A percentile compares a stretch with the other conserved stretches of the same genome.
These are phyloP conservation scores for Starmera amethionina DNA, from an alignment of 805 yeast species.

Conservation along the genomic window DNA sequence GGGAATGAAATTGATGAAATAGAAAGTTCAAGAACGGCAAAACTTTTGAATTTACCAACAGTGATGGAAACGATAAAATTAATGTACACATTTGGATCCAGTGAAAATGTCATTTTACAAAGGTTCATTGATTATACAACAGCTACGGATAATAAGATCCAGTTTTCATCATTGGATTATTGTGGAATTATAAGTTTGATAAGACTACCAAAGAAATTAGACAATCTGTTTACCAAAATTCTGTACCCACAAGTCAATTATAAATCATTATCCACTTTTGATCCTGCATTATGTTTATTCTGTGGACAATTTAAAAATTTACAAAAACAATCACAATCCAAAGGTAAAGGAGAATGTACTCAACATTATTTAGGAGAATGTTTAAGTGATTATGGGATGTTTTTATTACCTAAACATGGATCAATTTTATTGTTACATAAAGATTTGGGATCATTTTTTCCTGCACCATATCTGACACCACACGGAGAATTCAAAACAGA, in stretches of 20 bases:
- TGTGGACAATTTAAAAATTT: slow-evolving; percentile 64
- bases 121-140: slow-evolving; percentile 11
- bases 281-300: slow-evolving; percentile 80
- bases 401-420: slow-evolving; percentile 61
- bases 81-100: slow-evolving; percentile 7
- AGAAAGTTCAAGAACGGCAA: slow-evolving; percentile 48
- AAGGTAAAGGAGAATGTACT: slow-evolving; percentile 67
- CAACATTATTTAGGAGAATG: slow-evolving; percentile 59
- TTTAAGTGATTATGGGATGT: slow-evolving; percentile 58
- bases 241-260: slow-evolving; percentile 35
- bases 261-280: slow-evolving; percentile 33
- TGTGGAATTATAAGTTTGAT: slow-evolving; percentile 59
- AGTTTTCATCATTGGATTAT: slow-evolving; percentile 33
- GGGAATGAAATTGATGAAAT: slow-evolving; percentile 16
- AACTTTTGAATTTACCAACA: slow-evolving; percentile 36
- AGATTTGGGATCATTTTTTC: slow-evolving; percentile 75
- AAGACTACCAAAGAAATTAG: slow-evolving; percentile 56
- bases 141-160: slow-evolving; percentile 13
- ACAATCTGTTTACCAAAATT: slow-evolving; percentile 54
- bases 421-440: slow-evolving; percentile 53
- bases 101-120: slow-evolving; percentile 17
- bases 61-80: slow-evolving; percentile 17
- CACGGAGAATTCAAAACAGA: slow-evolving; percentile 84
- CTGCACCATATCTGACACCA: slow-evolving; percentile 74
- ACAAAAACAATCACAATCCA: slow-evolving; percentile 52